Evolutionary conservation across 257 asterid genomes (phyloP), one percentile per base, ranked within the genome.

Genomic region (Jasminum sambac): DNA sequence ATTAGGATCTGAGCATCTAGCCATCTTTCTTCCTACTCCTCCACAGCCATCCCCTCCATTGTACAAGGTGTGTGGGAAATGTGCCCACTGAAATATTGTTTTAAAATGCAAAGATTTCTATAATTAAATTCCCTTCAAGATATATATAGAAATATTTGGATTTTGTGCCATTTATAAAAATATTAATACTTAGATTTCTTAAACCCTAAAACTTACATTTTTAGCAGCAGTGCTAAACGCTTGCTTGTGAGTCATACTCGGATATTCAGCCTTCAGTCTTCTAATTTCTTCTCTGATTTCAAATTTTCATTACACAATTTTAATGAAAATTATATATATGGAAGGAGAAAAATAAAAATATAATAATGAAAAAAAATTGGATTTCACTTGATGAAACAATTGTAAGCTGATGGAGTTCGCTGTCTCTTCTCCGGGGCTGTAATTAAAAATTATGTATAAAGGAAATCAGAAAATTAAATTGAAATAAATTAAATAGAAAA

Each of bases 191-290:
- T 11, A 3, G 40, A 26, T 65, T 65, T 12, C 12, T 71, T 60
- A 7, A 40, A 11, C 57, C 9, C 23, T 46, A 70, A 44, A 19
- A 69, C 89, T 83, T 72, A 83, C 98, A 82, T 90, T 92, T 83
- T 92, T 92, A 59, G 98, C 83, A 73, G 98, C 98, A 37, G 89
- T 66, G 67, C 96, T 87, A 77, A 92, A 92, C 64, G 95, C 97
- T 80, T 90, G 92, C 85, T 90, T 92, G 81, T 92, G 98, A 55
- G 84, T 80, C 85, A 92, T 84, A 82, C 74, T 71, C 57, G 98
- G 96, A 72, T 83, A 46, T 76, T 69, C 82, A 38, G 62, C 69
- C 86, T 91, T 91, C 79, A 90, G 84, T 83, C 95, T 90, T 78
- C 79, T 80, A 68, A 90, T 92, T 76, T 90, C 96, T 36, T 92